Base-by-base conservation (phyloP, 2,329 filamentous ascomycete species). In the Aspergillus sp. region DNA sequence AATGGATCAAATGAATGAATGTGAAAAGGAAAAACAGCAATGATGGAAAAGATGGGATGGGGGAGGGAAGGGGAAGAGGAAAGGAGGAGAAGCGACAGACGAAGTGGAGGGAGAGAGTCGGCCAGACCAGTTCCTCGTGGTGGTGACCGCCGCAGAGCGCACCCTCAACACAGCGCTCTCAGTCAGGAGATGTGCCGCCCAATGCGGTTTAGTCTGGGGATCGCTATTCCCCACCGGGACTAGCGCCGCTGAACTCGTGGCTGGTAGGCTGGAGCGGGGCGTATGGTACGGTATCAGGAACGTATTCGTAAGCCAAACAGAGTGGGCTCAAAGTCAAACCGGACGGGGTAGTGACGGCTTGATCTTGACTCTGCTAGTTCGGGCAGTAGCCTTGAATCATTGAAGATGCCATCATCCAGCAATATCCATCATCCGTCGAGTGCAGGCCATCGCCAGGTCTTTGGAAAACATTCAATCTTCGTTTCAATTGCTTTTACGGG, bases 1-100 rank as follows among this genome's bases (percentile, higher is more conserved):
- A 72, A 66, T 63, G 66, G 61, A 66, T 64, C 65, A 62, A 63
- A 64, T 58, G 58, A 59, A 48, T 59, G 52, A 59, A 56, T 45
- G 59, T 66, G 61, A 59, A 65, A 61, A 60, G 58, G 63, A 63
- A 64, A 65, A 62, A 63, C 63, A 59, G 66, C 32, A 53, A 48
- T 63, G 60, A 57, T 64, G 60, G 63, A 64, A 61, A 67, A 53
- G 64, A 63, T 59, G 63, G 65, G 64, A 65, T 57, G 62, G 55
- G 60, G 43, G 53, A 62, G 47, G 50, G 41, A 54, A 53, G 62
- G 60, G 58, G 53, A 48, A 49, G 41, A 32, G 43, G 32, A 57
- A 53, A 52, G 58, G 59, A 66, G 43, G 44, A 36, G 47, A 47
- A 48, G 49, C 30, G 42, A 55, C 43, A 32, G 41, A 50, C 41